Percentiles rank a stretch among this genome's conserved stretches.
These are phyloP conservation scores for Blastomyces gilchristii DNA, from an alignment of 2,329 filamentous ascomycete genomes.

Conservation along the genomic window DNA sequence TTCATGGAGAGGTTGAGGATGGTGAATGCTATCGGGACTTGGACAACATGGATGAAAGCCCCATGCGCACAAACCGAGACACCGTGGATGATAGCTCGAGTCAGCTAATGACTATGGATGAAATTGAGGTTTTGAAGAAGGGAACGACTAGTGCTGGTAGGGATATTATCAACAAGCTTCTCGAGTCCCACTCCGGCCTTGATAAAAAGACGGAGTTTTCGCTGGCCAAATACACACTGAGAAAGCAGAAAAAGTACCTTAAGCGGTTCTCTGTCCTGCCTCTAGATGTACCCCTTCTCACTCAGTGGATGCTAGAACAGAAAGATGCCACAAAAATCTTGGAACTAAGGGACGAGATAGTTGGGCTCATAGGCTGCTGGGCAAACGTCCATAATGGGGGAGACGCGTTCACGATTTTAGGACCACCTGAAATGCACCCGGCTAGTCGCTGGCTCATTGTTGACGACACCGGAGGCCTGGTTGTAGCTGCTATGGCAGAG, in stretches of 20 bases:
- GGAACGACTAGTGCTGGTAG: conserved; percentile 68
- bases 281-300: conserved; percentile 65
- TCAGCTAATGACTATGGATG: conserved; percentile 63
- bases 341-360: conserved; percentile 74
- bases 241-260: conserved; percentile 91
- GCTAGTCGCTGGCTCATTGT: conserved; percentile 67
- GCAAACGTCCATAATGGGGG: conserved; percentile 73
- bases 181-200: conserved; percentile 77
- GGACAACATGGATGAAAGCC: conserved; percentile 37
- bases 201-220: conserved; percentile 93
- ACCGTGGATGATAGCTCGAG: conserved; percentile 54
- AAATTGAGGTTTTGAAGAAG: conserved; percentile 62
- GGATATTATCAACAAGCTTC: conserved; percentile 84
- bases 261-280: conserved; percentile 77
- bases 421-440: conserved; percentile 23
- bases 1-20: conserved; percentile 26
- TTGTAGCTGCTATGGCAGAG: conserved; percentile 77
- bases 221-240: conserved; percentile 86
- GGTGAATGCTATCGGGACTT: conserved; percentile 19
- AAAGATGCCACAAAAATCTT: conserved; percentile 71
- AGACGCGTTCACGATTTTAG: conserved; percentile 19
- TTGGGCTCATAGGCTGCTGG: conserved; percentile 77
- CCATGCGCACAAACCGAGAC: conserved; percentile 53
- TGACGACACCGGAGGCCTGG: conserved; percentile 74
- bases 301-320: conserved; percentile 67